Conservation (phyloP, 2,329 filamentous ascomycete genomes). For the Fusarium euwallaceae region DNA sequence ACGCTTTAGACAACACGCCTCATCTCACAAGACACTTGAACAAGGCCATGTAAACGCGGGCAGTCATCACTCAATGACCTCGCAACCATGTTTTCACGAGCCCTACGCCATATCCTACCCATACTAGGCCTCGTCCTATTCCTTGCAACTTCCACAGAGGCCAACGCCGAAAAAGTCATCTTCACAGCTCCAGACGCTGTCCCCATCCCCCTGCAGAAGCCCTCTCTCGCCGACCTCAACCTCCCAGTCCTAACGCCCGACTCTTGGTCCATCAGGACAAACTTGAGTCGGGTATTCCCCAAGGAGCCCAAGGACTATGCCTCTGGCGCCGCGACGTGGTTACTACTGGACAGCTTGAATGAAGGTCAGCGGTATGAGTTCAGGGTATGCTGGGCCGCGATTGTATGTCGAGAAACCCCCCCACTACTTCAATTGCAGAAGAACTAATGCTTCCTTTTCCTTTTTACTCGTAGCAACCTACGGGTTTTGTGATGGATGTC, state of each 20-base stretch:
- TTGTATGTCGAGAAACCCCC: conserved; percentile 68
- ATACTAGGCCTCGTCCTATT: conserved; percentile 33
- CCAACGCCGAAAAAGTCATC: conserved; percentile 92
- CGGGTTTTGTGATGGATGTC: conserved; percentile 78
- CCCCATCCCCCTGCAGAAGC: conserved; percentile 61
- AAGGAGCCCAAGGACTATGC: conserved; percentile 56
- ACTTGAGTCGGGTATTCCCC: conserved; percentile 78
- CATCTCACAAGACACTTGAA: background rate
- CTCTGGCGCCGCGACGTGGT: conserved; percentile 79
- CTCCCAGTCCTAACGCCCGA: conserved; percentile 75
- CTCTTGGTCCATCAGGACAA: conserved; percentile 69
- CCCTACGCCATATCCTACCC: background rate
- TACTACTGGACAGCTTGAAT: conserved; percentile 78
- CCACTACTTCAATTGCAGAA: background rate
- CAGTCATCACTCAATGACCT: background rate
- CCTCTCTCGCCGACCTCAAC: conserved; percentile 66
- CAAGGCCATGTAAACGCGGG: background rate
- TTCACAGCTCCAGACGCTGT: conserved; percentile 79
- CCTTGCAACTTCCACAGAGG: conserved; percentile 50
- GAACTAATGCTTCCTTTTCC: conserved; percentile 12
- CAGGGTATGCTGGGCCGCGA: conserved; percentile 92
- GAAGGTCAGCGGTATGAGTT: conserved; percentile 87
- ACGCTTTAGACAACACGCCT: conserved; percentile 9
- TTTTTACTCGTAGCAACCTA: conserved; percentile 79
- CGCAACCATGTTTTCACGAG: conserved; percentile 21